Evolutionary conservation across 2,329 filamentous ascomycete genomes (phyloP).

Genomic region (Pseudovirgaria hyperparasitica): DNA sequence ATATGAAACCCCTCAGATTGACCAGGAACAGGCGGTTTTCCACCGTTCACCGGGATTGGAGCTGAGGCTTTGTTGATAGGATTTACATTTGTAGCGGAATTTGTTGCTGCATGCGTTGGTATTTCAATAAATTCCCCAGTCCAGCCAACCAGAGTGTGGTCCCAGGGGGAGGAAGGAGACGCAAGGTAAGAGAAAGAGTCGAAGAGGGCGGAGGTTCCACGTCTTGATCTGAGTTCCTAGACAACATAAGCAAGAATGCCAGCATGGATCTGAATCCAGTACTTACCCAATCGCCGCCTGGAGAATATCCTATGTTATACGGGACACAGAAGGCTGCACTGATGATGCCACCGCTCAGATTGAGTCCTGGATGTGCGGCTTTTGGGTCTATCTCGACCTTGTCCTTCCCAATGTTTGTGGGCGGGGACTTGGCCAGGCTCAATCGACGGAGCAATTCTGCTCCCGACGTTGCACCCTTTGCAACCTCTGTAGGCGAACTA

Average conservation of each 20-base stretch:
- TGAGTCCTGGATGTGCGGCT: conserved; percentile 42
- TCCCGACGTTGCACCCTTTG: conserved; percentile 31
- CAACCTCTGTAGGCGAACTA: conserved; percentile 27
- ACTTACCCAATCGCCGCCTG: conserved; percentile 43
- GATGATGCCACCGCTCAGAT: conserved; percentile 49
- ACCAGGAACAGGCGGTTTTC: conserved; percentile 43
- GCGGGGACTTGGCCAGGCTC: conserved; percentile 28
- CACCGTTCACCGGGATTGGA: conserved; percentile 60
- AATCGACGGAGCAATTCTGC: conserved; percentile 41
- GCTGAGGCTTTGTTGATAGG: conserved; percentile 64
- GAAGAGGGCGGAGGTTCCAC: conserved; percentile 82
- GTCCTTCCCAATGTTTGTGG: conserved; percentile 25
- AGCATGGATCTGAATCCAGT: conserved; percentile 1
- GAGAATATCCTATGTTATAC: conserved; percentile 42
- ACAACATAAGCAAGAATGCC: not conserved
- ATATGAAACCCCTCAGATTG: conserved; percentile 59
- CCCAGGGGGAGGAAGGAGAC: conserved; percentile 73
- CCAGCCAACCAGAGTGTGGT: conserved; percentile 88
- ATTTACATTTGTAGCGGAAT: conserved; percentile 37
- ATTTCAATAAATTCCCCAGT: conserved; percentile 56
- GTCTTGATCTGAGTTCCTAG: conserved; percentile 62
- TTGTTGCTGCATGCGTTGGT: conserved; percentile 13
- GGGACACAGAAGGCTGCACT: conserved; percentile 52
- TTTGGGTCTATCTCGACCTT: conserved; percentile 40
- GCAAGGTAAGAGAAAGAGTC: conserved; percentile 83